Percentiles rank a stretch among this genome's conserved stretches.
phyloP scores from a whole-genome alignment of 345 rosid species.

The Toxicodendron radicans region DNA sequence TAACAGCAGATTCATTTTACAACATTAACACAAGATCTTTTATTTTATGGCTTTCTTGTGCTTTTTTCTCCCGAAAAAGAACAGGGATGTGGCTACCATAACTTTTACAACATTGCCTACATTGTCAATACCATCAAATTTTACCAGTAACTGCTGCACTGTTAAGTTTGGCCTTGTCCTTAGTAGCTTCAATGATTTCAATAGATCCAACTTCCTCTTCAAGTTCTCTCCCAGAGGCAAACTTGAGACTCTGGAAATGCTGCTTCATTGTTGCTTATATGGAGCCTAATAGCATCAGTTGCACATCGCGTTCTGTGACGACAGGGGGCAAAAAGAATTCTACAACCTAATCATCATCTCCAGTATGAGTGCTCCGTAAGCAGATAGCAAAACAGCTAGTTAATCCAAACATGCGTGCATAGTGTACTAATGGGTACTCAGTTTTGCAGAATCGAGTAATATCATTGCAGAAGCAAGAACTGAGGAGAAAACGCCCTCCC shows the following conservation, averaged over 20 bases:
- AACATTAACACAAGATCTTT: too few species aligned
- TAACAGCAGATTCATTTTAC: too few species aligned
- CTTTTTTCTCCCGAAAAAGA: too few species aligned
- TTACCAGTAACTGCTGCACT: too few species aligned
- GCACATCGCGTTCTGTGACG: slow-evolving; percentile 43
- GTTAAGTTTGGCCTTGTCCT: slow-evolving; percentile 18
- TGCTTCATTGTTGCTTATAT: slow-evolving; percentile 73
- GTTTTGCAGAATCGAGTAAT: slow-evolving; percentile 78
- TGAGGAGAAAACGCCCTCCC: slow-evolving; percentile 84
- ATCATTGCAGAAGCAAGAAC: slow-evolving; percentile 71
- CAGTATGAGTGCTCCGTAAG: slow-evolving; percentile 68
- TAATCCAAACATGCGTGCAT: slow-evolving; percentile 87
- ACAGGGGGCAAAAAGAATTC: slow-evolving; percentile 82
- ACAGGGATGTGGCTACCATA: too few species aligned
- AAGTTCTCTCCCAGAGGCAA: slow-evolving; percentile 67
- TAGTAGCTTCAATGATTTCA: slow-evolving; percentile 60
- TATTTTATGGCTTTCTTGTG: too few species aligned
- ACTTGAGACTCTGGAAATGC: slow-evolving; percentile 73
- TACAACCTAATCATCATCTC: slow-evolving; percentile 81
- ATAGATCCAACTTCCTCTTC: slow-evolving; percentile 55
- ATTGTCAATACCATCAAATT: too few species aligned
- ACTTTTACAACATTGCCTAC: too few species aligned
- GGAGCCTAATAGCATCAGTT: slow-evolving; percentile 60
- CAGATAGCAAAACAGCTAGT: slow-evolving; percentile 78
- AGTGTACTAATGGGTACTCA: slow-evolving; percentile 91